These are phyloP conservation scores for Cinnamomum chago DNA, from an alignment of 164 flowering plant species.

Conservation along the genomic window DNA sequence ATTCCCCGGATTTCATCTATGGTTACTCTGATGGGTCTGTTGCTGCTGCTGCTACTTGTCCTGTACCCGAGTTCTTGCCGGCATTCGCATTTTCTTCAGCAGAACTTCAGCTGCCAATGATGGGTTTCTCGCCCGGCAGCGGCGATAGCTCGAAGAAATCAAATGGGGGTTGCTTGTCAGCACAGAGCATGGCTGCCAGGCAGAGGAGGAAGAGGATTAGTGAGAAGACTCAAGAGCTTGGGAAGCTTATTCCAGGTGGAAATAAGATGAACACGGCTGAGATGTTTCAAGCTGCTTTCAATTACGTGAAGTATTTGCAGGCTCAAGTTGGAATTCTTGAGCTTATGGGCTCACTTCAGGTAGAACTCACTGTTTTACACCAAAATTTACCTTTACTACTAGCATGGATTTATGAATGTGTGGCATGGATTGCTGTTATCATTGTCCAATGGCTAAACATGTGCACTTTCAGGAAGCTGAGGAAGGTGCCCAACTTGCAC, in stretches of 20 bases:
- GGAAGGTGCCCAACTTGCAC: not conserved
- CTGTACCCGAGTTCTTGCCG: not conserved
- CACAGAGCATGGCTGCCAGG: slow-evolving; percentile 81
- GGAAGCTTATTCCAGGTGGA: slow-evolving; percentile 79
- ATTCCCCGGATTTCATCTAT: not conserved
- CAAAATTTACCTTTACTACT: too few relatives aligned
- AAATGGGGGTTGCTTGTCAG: slow-evolving; percentile 26
- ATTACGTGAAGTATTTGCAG: slow-evolving; percentile 70
- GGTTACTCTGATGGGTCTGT: not conserved
- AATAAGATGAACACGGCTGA: slow-evolving; percentile 81
- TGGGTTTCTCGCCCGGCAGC: not conserved
- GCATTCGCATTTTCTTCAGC: not conserved
- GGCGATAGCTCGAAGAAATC: slow-evolving; percentile 4
- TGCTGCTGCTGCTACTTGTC: not conserved
- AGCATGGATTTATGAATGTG: too few relatives aligned
- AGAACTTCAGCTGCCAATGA: slow-evolving; percentile 3
- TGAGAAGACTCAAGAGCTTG: slow-evolving; percentile 85
- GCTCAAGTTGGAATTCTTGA: slow-evolving; percentile 65
- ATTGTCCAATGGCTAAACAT: not conserved
- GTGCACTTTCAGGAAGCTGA: slow-evolving; percentile 24
- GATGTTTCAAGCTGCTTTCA: slow-evolving; percentile 75
- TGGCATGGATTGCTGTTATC: too few relatives aligned
- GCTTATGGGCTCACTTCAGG: slow-evolving; percentile 23
- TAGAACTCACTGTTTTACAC: not conserved
- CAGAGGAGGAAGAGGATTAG: slow-evolving; percentile 83